These are phyloP conservation scores for Russula vinacea DNA, from an alignment of 768 basidiomycete genomes.

Conservation along the genomic window DNA sequence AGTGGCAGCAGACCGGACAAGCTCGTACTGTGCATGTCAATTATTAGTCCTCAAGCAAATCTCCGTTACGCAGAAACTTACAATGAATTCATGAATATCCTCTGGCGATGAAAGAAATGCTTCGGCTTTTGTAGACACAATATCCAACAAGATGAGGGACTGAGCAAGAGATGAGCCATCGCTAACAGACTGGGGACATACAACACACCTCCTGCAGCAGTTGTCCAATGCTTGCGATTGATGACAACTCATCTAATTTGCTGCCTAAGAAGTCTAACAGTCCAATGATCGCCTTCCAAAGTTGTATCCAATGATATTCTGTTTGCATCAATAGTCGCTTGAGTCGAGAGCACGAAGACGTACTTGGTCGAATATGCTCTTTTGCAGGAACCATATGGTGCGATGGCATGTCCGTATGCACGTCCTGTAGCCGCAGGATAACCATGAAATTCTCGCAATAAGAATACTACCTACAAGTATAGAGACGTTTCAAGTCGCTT, in stretches of 20 bases:
- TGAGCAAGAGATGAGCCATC: slow-evolving; percentile 29
- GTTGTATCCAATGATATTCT: slow-evolving; percentile 67
- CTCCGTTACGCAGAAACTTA: slow-evolving; percentile 38
- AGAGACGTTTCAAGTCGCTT: slow-evolving; percentile 55
- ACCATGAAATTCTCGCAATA: not conserved
- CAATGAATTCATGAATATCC: slow-evolving; percentile 59
- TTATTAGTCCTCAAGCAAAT: not conserved
- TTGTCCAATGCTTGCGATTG: slow-evolving; percentile 51
- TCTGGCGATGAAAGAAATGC: slow-evolving; percentile 51
- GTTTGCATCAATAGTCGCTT: slow-evolving; percentile 9
- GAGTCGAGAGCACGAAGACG: slow-evolving; percentile 23
- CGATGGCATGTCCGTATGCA: slow-evolving; percentile 56
- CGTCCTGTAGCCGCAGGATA: slow-evolving; percentile 35
- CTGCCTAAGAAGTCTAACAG: slow-evolving; percentile 54
- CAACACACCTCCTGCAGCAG: slow-evolving; percentile 52
- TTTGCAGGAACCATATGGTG: slow-evolving; percentile 56
- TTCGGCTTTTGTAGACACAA: slow-evolving; percentile 52
- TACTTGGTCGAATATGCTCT: slow-evolving; percentile 55
- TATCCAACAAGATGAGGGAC: slow-evolving; percentile 54
- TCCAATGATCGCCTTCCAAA: slow-evolving; percentile 58
- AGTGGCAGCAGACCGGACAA: slow-evolving; percentile 52
- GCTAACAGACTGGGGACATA: not conserved
- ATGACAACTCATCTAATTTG: slow-evolving; percentile 52
- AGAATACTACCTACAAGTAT: slow-evolving; percentile 47
- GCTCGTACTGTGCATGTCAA: slow-evolving; percentile 51